These are phyloP conservation scores for Termitomyces sp. DNA, from an alignment of 768 basidiomycete genomes.

Conservation along the genomic window DNA sequence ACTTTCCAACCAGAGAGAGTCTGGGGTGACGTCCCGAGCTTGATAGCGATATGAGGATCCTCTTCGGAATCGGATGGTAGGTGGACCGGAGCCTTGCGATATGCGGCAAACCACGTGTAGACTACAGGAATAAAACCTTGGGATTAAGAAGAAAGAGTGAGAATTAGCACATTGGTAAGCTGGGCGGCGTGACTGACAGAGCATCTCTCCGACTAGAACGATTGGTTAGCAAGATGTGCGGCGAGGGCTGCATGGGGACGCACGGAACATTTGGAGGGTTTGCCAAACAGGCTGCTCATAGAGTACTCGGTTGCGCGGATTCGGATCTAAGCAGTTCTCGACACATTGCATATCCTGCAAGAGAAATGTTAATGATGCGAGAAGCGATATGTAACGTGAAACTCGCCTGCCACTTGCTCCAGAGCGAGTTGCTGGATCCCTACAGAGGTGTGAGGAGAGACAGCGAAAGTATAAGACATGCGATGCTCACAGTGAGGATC, in stretches of 20 bases:
- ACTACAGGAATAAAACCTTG: conserved; percentile 83
- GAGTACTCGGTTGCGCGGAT: conserved; percentile 57
- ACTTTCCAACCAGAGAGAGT: conserved; percentile 64
- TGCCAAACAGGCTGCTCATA: conserved; percentile 97
- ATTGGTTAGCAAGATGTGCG: conserved; percentile 19
- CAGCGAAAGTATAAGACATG: neutral
- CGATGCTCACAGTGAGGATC: conserved; percentile 71
- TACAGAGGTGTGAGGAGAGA: conserved; percentile 20
- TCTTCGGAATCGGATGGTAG: conserved; percentile 48
- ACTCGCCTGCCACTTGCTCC: conserved; percentile 78
- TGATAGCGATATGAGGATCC: conserved; percentile 31
- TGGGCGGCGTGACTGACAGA: conserved; percentile 54
- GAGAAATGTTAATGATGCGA: conserved; percentile 1
- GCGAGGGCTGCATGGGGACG: conserved; percentile 27
- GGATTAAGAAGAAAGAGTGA: conserved; percentile 19
- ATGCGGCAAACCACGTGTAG: conserved; percentile 57
- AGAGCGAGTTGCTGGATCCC: conserved; percentile 79
- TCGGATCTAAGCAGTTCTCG: conserved; percentile 75
- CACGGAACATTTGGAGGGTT: conserved; percentile 85
- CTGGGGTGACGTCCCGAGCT: conserved; percentile 28
- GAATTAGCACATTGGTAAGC: conserved; percentile 21
- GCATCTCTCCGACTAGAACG: conserved; percentile 84
- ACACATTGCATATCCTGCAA: conserved; percentile 95
- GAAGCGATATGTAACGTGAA: neutral
- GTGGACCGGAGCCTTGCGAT: conserved; percentile 45